Percentiles rank a stretch among this genome's conserved stretches.
phyloP scores from a whole-genome alignment of 106 monocot genomes.

The Hemerocallis citrina region DNA sequence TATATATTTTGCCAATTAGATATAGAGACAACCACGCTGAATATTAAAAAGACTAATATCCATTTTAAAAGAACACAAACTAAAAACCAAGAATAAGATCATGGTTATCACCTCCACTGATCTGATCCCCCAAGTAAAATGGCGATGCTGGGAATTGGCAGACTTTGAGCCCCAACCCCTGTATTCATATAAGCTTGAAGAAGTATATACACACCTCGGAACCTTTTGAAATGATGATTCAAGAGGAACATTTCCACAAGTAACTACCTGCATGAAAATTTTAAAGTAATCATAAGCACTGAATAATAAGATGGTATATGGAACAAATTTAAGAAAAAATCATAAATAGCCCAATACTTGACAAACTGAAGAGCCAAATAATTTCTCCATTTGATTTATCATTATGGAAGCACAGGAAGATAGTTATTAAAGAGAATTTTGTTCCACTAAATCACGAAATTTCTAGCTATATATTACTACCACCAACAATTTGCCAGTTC shows the following conservation, averaged over 20 bases:
- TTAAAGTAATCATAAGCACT: neutral
- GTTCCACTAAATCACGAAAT: too few relatives aligned
- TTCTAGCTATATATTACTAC: too few relatives aligned
- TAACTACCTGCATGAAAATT: constrained; percentile 38
- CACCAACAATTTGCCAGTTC: too few relatives aligned
- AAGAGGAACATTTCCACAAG: constrained; percentile 51
- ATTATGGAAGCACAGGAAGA: too few relatives aligned
- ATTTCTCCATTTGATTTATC: too few relatives aligned
- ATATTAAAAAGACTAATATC: neutral
- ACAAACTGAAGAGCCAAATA: neutral
- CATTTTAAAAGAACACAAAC: too few relatives aligned
- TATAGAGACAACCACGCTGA: too few relatives aligned
- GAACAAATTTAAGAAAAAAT: neutral
- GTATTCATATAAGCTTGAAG: constrained; percentile 65
- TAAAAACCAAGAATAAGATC: neutral
- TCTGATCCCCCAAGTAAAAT: constrained; percentile 58
- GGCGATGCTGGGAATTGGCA: constrained; percentile 40
- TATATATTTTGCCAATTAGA: too few relatives aligned
- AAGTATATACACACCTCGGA: constrained; percentile 80
- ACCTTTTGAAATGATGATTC: constrained; percentile 72
- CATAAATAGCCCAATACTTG: too few relatives aligned
- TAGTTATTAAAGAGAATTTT: too few relatives aligned
- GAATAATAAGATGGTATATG: neutral
- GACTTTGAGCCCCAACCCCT: constrained; percentile 56
- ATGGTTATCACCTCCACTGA: constrained; percentile 40